A percentile compares a stretch with the other conserved stretches of the same genome.
These are phyloP conservation scores for Aureobasidium sp. DNA, from an alignment of 2,329 filamentous ascomycete genomes.

Conservation along the genomic window DNA sequence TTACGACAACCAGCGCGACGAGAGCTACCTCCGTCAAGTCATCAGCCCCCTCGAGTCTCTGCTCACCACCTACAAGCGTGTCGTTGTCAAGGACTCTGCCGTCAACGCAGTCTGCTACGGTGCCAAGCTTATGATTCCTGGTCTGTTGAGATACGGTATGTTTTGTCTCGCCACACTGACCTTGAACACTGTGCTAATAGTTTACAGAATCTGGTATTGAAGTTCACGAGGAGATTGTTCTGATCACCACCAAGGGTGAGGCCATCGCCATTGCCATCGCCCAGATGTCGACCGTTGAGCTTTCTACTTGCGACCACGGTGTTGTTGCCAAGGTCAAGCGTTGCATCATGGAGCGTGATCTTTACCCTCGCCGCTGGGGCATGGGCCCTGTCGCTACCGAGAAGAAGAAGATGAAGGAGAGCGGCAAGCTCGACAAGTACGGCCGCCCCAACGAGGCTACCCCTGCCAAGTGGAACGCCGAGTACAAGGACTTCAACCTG, in stretches of 20 bases:
- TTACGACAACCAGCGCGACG: constrained; percentile 91
- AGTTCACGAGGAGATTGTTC: constrained; percentile 88
- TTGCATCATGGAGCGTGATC: constrained; percentile 98
- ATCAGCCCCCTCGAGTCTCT: constrained; percentile 90
- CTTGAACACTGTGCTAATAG: constrained; percentile 17
- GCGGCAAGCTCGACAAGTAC: constrained; percentile 97
- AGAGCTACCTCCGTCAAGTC: constrained; percentile 82
- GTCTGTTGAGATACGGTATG: constrained; percentile 81
- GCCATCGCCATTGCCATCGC: constrained; percentile 94
- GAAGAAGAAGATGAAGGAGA: constrained; percentile 99
- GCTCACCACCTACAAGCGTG: constrained; percentile 85
- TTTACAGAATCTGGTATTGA: constrained; percentile 74
- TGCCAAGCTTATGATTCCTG: constrained; percentile 97
- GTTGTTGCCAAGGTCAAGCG: constrained; percentile 98
- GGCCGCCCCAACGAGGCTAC: constrained; percentile 88
- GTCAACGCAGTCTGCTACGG: constrained; percentile 98
- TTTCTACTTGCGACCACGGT: constrained; percentile 93
- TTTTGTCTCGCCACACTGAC: constrained; percentile 17
- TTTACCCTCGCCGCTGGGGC: constrained; percentile 95
- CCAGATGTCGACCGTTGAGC: constrained; percentile 96
- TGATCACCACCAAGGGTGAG: constrained; percentile 99
- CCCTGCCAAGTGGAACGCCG: constrained; percentile 82
- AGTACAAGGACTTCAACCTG: constrained; percentile 80
- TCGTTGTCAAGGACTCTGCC: constrained; percentile 93
- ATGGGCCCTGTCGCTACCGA: constrained; percentile 85